Evolutionary conservation across 1,139 yeast species (phyloP), one percentile per base, ranked within the genome.

Genomic region (Zygosaccharomyces sapae): DNA sequence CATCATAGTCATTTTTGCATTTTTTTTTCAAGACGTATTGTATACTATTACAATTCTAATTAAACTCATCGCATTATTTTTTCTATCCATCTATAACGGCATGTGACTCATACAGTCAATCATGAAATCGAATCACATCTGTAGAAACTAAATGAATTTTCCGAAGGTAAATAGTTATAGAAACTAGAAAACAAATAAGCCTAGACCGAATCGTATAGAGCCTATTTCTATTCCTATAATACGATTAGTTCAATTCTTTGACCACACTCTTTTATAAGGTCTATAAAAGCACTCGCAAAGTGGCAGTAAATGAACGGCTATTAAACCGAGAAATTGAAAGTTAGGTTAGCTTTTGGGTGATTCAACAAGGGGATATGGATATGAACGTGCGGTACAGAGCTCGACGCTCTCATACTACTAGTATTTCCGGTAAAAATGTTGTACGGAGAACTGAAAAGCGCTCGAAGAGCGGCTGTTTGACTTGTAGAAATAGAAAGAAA

Each of bases 401-500:
- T n/a, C 41, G 49, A 34, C 43, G 38, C 12, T 38, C 46, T 18
- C 20, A 22, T 20, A 18, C 18, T 9, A 27, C 16, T 6, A 33
- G 24, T 16, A 10, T 20, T 2, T 10, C 39, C 6, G 20, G 30
- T n/a, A 37, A 30, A 6, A 35, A 19, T 9, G 33, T 44, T 68
- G 56, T 71, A 70, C 79, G 47, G 41, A 41, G 47, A 44, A 48
- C 58, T 33, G 51, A 55, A 48, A 61, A 59, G 7, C 55, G 76
- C 44, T 67, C 76, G 2, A 67, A 68, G 51, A 65, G 71, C 0
- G 79, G 78, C 5, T 74, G 79, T 48, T 68, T 74, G 51, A 70
- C 76, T 18, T 74, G 80, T 52, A 65, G 79, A 31, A 69, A 69
- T 48, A 65, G 79, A 47, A 74, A 74, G 68, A 75, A 75, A 70